phyloP scores from a whole-genome alignment of 139 green algal genomes.

The Spirogloea muscicola region DNA sequence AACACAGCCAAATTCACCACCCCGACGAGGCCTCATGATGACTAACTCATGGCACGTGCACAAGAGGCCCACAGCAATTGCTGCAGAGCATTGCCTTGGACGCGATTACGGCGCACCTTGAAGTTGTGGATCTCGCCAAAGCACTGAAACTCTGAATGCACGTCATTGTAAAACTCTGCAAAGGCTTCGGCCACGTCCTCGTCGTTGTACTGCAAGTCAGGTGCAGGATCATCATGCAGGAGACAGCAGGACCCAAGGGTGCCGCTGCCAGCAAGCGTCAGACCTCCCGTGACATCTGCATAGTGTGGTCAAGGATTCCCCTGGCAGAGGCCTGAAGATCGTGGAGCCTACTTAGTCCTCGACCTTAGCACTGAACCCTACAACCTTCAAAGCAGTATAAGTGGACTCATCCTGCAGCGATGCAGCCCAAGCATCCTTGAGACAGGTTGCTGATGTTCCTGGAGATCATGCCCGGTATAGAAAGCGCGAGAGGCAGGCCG shows the following conservation, averaged over 20 bases:
- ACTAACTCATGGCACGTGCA: neutral
- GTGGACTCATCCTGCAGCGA: neutral
- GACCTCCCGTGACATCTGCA: neutral
- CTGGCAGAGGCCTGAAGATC: too few species aligned
- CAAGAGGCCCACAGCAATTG: neutral
- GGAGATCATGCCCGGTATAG: neutral
- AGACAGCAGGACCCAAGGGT: neutral
- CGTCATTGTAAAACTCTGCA: conserved; percentile 27
- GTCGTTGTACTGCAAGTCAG: neutral
- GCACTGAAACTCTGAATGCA: conserved; percentile 35
- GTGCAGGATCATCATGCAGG: neutral
- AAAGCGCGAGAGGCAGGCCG: neutral
- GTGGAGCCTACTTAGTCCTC: too few species aligned
- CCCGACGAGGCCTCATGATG: neutral
- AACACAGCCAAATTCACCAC: conserved; percentile 1
- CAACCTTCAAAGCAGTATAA: neutral
- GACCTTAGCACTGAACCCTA: too few species aligned
- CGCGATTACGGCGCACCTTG: conserved; percentile 30
- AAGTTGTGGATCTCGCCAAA: conserved; percentile 35
- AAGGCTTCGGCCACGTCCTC: conserved; percentile 7
- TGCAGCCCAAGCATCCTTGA: neutral
- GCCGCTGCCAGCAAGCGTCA: neutral
- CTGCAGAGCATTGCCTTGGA: neutral
- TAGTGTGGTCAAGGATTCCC: too few species aligned
- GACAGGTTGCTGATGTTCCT: neutral